Evolutionary conservation across 306 rosid species (phyloP), one percentile per base, ranked within the genome.

Genomic region (Cucurbita ficifolia): DNA sequence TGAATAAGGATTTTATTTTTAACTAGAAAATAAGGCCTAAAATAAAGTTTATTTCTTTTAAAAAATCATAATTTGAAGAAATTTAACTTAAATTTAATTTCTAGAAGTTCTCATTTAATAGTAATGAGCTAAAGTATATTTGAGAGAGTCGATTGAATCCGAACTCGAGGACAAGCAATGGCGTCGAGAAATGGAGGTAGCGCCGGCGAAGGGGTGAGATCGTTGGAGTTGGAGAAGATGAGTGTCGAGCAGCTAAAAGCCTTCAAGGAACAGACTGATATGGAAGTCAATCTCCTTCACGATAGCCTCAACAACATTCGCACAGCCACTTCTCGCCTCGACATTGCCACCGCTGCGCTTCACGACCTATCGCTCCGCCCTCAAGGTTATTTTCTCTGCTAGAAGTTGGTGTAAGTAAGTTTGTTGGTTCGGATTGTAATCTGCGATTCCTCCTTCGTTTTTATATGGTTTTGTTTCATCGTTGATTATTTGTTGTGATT

Each of bases 251-350:
- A 94, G 81, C 70, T 90, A 55, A 94, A 83, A 58, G 92, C 85
- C 0, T 72, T 94, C 73, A 94, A 94, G 56, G 98, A 94, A 73
- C 96, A 94, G 59, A 54, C 87, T 0, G 98, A 94, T 85, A 63
- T 90, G 13, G 97, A 94, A 53, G 90, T 90, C 12, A 90, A 94
- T 72, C 89, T 94, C 39, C 97, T 94, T 3, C 92, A 90, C 59
- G 97, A 90, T 18, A 87, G 90, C 40, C 97, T 94, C 83, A 76
- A 78, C 75, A 94, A 94, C 74, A 91, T 94, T 73, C 96, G 97
- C 82, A 80, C 91, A 43, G 97, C 98, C 78, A 87, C 97, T 55
- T 38, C 87, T 19, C 96, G 98, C 22, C 97, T 94, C 72, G 97
- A 94, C 75, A 64, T 81, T 38, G 97, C 97, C 17, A 80, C 95